Percentiles rank a stretch among this genome's conserved stretches.
Evolutionary conservation across 768 basidiomycete genomes (phyloP).

Genomic region (Obba rivulosa): DNA sequence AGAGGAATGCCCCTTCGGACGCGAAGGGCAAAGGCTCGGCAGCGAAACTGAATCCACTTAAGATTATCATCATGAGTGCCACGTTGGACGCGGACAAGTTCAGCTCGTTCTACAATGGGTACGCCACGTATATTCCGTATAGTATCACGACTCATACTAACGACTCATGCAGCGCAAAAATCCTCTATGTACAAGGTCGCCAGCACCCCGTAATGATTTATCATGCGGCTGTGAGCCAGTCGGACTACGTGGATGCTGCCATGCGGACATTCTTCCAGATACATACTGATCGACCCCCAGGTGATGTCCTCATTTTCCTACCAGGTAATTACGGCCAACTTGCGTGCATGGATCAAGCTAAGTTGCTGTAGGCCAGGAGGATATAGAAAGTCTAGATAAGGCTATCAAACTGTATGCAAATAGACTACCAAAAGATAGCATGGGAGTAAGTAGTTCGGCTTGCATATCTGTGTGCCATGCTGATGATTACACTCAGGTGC

Average conservation of each 20-base stretch:
- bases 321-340: constrained; percentile 46
- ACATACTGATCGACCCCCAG: constrained; percentile 71
- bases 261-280: constrained; percentile 94
- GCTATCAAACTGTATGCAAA: constrained; percentile 66
- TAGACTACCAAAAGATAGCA: constrained; percentile 55
- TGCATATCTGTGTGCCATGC: background rate
- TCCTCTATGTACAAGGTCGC: constrained; percentile 88
- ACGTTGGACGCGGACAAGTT: constrained; percentile 96
- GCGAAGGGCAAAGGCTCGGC: constrained; percentile 39
- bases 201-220: constrained; percentile 88
- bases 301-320: constrained; percentile 91
- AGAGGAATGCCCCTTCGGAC: constrained; percentile 48
- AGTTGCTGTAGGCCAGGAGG: constrained; percentile 77
- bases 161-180: constrained; percentile 56
- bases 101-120: constrained; percentile 83
- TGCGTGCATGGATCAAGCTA: background rate
- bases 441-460: constrained; percentile 36
- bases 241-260: constrained; percentile 86
- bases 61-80: constrained; percentile 95
- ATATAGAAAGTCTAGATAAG: constrained; percentile 84
- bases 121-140: background rate
- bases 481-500: constrained; percentile 40
- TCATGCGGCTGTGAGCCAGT: constrained; percentile 66
- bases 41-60: constrained; percentile 57
- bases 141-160: constrained; percentile 4